A percentile compares a stretch with the other conserved stretches of the same genome.
phyloP scores from a whole-genome alignment of 1,284 basidiomycete species.

The Takashimella koratensis region DNA sequence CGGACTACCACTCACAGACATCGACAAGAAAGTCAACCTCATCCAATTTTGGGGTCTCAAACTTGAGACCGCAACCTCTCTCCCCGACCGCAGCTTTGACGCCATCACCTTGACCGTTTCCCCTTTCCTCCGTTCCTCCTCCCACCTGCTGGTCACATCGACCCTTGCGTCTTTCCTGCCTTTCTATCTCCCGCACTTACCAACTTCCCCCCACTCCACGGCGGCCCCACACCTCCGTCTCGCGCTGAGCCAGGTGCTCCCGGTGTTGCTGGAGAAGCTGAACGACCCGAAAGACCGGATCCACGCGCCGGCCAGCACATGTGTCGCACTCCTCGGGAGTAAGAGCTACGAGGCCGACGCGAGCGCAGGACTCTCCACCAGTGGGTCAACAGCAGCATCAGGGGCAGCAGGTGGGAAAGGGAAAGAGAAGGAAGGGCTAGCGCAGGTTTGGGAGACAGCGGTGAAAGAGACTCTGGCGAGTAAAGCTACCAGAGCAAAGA shows the following conservation, averaged over 20 bases:
- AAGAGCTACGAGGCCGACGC: constrained; percentile 27
- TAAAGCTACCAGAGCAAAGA: constrained; percentile 67
- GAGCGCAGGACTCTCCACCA: neutral
- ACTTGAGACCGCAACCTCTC: constrained; percentile 31
- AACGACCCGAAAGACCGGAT: constrained; percentile 46
- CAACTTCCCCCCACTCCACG: constrained; percentile 11
- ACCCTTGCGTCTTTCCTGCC: constrained; percentile 40
- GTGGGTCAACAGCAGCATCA: neutral
- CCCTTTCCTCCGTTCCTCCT: constrained; percentile 32
- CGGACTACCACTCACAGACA: too few species aligned
- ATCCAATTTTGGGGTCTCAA: constrained; percentile 43
- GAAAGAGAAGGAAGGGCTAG: constrained; percentile 70
- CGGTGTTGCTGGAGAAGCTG: constrained; percentile 38
- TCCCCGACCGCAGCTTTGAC: constrained; percentile 36
- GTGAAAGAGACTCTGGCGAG: constrained; percentile 68
- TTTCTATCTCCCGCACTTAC: constrained; percentile 37
- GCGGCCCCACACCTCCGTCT: constrained; percentile 23
- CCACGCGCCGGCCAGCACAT: constrained; percentile 27
- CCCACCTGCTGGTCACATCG: constrained; percentile 37
- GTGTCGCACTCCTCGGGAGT: constrained; percentile 29
- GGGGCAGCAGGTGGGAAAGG: constrained; percentile 53
- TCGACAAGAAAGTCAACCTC: constrained; percentile 45
- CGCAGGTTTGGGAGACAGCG: constrained; percentile 70
- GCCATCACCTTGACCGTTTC: constrained; percentile 37
- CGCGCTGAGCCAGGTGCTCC: constrained; percentile 31